phyloP scores from a whole-genome alignment of 2,329 filamentous ascomycete species.

The Paecilomyces variotii region DNA sequence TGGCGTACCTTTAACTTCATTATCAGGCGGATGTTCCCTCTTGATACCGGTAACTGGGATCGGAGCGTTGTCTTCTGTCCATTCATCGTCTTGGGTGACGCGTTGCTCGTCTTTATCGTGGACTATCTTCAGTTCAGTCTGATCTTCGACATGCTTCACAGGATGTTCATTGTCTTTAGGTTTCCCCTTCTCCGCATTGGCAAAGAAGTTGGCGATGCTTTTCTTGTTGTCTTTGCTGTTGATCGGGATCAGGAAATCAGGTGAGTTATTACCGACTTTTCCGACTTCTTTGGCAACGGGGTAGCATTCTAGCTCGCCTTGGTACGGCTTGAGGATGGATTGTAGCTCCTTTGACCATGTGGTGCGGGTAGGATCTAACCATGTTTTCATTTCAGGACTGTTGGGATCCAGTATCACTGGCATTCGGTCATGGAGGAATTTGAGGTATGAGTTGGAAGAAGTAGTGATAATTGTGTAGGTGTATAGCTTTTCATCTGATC shows the following conservation, averaged over 20 bases:
- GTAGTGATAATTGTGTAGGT: slow-evolving; percentile 95
- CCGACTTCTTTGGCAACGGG: slow-evolving; percentile 82
- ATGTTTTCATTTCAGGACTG: slow-evolving; percentile 60
- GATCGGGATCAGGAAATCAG: slow-evolving; percentile 72
- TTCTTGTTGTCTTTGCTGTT: slow-evolving; percentile 81
- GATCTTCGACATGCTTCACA: slow-evolving; percentile 19
- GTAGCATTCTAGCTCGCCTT: slow-evolving; percentile 74
- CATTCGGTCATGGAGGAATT: slow-evolving; percentile 90
- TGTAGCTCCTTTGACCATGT: slow-evolving; percentile 77
- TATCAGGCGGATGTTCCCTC: slow-evolving; percentile 36
- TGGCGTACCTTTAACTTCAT: slow-evolving; percentile 5
- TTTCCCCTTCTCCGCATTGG: slow-evolving; percentile 40
- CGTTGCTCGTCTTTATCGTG: slow-evolving; percentile 18
- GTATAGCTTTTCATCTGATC: slow-evolving; percentile 62
- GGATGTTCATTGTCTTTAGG: not conserved
- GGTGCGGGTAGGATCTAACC: slow-evolving; percentile 65
- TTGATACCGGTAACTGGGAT: slow-evolving; percentile 41
- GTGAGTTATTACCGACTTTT: slow-evolving; percentile 87
- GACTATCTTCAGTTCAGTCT: slow-evolving; percentile 22
- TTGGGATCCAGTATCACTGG: slow-evolving; percentile 79
- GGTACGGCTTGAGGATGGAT: slow-evolving; percentile 66
- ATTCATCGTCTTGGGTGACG: slow-evolving; percentile 36
- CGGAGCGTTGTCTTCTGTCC: slow-evolving; percentile 46
- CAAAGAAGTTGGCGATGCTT: slow-evolving; percentile 92
- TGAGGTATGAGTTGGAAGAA: slow-evolving; percentile 70